These are phyloP conservation scores for Symbiodinium natans DNA, from an alignment of 73 alveolate species.

Conservation along the genomic window DNA sequence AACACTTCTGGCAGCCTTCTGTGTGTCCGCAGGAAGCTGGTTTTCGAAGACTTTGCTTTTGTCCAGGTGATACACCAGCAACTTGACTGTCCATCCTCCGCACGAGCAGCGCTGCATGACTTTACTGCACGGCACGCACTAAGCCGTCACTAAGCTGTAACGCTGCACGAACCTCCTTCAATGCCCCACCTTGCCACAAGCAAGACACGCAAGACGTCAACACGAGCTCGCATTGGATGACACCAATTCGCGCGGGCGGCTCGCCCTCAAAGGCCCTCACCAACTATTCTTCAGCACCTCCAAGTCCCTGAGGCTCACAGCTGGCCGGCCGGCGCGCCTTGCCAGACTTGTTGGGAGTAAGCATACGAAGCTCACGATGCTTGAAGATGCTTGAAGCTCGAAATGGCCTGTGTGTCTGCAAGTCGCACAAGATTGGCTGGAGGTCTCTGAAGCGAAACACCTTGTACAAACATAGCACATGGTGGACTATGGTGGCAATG, in stretches of 20 bases:
- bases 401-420: conserved; percentile 61
- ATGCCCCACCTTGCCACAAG: conserved; percentile 72
- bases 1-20: neutral
- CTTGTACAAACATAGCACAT: neutral
- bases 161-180: conserved; percentile 46
- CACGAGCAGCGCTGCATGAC: too few relatives aligned
- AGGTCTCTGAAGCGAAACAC: conserved; percentile 63
- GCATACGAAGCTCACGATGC: too few relatives aligned
- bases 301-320: conserved; percentile 28
- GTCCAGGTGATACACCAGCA: conserved; percentile 51
- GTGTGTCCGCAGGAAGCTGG: conserved; percentile 74
- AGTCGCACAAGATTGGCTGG: conserved; percentile 74
- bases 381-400: neutral
- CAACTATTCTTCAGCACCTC: conserved; percentile 83
- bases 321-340: conserved; percentile 91
- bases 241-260: neutral
- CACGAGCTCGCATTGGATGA: neutral
- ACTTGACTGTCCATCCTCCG: conserved; percentile 65
- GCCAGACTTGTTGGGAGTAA: too few relatives aligned
- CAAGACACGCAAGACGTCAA: neutral
- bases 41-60: conserved; percentile 73
- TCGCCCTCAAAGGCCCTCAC: conserved; percentile 22
- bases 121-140: too few relatives aligned
- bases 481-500: neutral
- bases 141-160: too few relatives aligned